phyloP scores from a whole-genome alignment of 2,329 filamentous ascomycete genomes.

The Ceratocystis colombiana region DNA sequence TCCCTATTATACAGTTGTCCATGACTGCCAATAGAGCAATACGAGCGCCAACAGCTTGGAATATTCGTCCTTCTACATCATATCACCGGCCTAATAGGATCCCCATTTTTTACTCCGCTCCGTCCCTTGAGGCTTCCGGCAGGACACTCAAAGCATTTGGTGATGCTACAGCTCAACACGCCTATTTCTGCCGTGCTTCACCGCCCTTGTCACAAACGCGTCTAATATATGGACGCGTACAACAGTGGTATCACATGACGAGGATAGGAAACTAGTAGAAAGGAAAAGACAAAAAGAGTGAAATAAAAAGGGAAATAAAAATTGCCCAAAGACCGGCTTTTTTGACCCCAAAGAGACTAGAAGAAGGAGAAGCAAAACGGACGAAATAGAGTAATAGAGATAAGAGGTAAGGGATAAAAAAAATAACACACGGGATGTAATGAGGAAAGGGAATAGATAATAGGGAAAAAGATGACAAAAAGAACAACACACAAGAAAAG shows the following conservation, averaged over 20 bases:
- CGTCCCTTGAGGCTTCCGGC: no score
- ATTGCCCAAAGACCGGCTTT: conserved; percentile 5
- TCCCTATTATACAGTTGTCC: no score
- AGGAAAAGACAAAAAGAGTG: background rate
- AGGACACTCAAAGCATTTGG: background rate
- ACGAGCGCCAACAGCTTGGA: no score
- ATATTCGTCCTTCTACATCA: no score
- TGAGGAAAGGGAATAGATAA: background rate
- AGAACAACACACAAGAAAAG: conserved; percentile 14
- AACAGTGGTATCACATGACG: background rate
- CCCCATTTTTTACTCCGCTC: no score
- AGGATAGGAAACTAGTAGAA: background rate
- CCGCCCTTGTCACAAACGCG: conserved; percentile 9
- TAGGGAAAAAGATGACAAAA: background rate
- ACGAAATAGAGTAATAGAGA: background rate
- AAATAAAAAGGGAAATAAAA: conserved; percentile 8
- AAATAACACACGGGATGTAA: conserved; percentile 4
- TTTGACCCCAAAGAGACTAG: conserved; percentile 2
- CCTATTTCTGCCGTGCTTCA: background rate
- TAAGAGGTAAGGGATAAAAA: background rate
- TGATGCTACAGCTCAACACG: background rate
- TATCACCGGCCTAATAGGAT: no score
- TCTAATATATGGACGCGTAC: background rate
- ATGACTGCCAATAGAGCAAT: no score
- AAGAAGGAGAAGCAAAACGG: background rate